phyloP scores from a whole-genome alignment of 768 basidiomycete genomes.

The Crepidotus variabilis region DNA sequence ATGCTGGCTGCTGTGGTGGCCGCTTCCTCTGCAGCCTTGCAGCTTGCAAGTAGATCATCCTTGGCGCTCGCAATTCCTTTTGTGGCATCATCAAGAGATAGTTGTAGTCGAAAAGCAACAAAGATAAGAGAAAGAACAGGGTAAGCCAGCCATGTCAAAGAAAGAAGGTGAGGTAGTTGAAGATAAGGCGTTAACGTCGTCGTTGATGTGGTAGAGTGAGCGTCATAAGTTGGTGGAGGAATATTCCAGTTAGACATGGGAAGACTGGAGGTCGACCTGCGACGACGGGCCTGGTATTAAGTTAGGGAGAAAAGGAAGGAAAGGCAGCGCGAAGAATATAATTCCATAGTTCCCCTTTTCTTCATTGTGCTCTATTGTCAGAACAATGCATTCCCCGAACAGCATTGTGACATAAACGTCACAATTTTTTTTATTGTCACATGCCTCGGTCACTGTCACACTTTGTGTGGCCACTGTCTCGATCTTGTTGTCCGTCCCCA shows the following conservation, averaged over 20 bases:
- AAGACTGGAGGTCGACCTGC: slow-evolving; percentile 43
- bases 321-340: slow-evolving; percentile 1
- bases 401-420: slow-evolving; percentile 5
- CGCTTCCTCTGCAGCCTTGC: slow-evolving; percentile 79
- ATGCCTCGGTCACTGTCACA: neutral
- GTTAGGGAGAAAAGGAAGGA: slow-evolving; percentile 16
- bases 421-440: neutral
- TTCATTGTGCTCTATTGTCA: slow-evolving; percentile 8
- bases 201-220: slow-evolving; percentile 31
- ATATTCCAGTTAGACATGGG: slow-evolving; percentile 31
- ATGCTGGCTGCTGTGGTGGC: slow-evolving; percentile 80
- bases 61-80: slow-evolving; percentile 68
- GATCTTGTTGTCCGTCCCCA: too few relatives aligned
- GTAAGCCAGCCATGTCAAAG: slow-evolving; percentile 88
- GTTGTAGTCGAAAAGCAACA: slow-evolving; percentile 76
- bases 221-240: slow-evolving; percentile 58
- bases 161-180: slow-evolving; percentile 75
- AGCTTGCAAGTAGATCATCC: slow-evolving; percentile 74
- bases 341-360: slow-evolving; percentile 8
- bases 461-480: too few relatives aligned
- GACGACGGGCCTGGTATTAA: slow-evolving; percentile 30
- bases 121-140: slow-evolving; percentile 88
- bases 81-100: slow-evolving; percentile 69
- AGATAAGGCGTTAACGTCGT: slow-evolving; percentile 75
- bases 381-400: slow-evolving; percentile 10